These are phyloP conservation scores for Lachnellula subtilissima DNA, from an alignment of 2,329 filamentous ascomycete genomes.

Conservation along the genomic window DNA sequence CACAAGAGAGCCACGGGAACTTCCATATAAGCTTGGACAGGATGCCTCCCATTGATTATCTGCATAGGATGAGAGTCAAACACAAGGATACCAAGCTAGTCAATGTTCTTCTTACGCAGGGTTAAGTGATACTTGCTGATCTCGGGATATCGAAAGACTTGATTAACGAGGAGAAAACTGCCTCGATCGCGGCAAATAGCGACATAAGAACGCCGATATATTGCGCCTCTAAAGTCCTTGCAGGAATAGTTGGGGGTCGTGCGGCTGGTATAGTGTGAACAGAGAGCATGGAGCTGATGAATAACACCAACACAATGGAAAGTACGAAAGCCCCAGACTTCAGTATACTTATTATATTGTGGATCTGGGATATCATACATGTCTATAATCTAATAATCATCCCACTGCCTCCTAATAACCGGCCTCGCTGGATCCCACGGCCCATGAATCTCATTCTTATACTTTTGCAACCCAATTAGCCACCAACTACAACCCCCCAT, in stretches of 20 bases:
- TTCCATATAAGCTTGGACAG: background rate
- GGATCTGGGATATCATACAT: background rate
- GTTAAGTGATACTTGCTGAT: background rate
- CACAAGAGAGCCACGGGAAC: background rate
- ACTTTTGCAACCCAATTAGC: slow-evolving; percentile 94
- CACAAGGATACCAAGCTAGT: background rate
- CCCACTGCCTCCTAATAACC: slow-evolving; percentile 61
- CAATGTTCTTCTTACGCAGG: background rate
- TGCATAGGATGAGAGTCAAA: background rate
- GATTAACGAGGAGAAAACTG: background rate
- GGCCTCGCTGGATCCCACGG: slow-evolving; percentile 96
- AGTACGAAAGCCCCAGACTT: background rate
- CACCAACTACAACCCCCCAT: slow-evolving; percentile 98
- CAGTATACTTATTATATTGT: background rate
- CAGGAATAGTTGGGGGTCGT: background rate
- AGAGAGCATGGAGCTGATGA: slow-evolving; percentile 1
- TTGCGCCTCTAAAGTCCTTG: background rate
- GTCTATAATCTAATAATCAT: slow-evolving; percentile 22
- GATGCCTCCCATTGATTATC: background rate
- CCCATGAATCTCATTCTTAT: slow-evolving; percentile 98
- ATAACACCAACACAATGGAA: background rate
- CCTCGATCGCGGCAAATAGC: background rate
- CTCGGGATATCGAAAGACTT: background rate
- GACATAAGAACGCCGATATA: background rate
- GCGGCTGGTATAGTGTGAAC: background rate